Evolutionary conservation across 2,329 filamentous ascomycete genomes (phyloP), one percentile per base, ranked within the genome.

Genomic region (Daldinia sp.): DNA sequence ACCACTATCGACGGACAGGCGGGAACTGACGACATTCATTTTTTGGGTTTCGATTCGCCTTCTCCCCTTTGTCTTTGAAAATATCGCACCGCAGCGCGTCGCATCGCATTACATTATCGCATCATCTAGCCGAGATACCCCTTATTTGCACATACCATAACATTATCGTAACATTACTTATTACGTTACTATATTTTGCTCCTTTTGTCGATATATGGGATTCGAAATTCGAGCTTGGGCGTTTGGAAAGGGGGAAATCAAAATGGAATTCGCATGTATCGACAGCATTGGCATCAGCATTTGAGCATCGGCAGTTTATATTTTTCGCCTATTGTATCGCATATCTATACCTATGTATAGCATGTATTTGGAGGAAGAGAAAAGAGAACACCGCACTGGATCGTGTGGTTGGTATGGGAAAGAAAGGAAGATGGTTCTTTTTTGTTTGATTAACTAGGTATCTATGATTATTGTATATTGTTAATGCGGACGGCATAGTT

Each of bases 111-210:
- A 45, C 52, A 56, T 52, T 61, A 39, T 10, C 13, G 6, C 21
- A 10, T 45, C 21, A 45, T 15, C 21, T 57, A 54, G 43, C 54
- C 49, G 59, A 62, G 59, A 58, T 62, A 62, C 59, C 59, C 52
- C 47, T 34, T 50, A 51, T 35, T 34, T 35, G 15, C 23, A 39
- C 35, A 53, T 52, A 52, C 17, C 47, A 25, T 35, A 30, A 7
- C 21, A n/a, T 37, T 29, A 17, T 21, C 37, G 37, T 43, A 45
- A 11, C 51, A 45, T 48, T 43, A 13, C 30, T 13, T n/a, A 27
- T 50, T 32, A 50, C 30, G 29, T 50, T 50, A 50, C 47, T 23
- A 34, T 50, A 50, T 6, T 30, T n/a, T 49, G 5, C 47, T 19
- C 15, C 15, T 27, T 48, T 50, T 50, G 29, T 35, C 29, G 13